Evolutionary conservation across 306 rosid genomes (phyloP), one percentile per base, ranked within the genome.

Genomic region (Alnus glutinosa): DNA sequence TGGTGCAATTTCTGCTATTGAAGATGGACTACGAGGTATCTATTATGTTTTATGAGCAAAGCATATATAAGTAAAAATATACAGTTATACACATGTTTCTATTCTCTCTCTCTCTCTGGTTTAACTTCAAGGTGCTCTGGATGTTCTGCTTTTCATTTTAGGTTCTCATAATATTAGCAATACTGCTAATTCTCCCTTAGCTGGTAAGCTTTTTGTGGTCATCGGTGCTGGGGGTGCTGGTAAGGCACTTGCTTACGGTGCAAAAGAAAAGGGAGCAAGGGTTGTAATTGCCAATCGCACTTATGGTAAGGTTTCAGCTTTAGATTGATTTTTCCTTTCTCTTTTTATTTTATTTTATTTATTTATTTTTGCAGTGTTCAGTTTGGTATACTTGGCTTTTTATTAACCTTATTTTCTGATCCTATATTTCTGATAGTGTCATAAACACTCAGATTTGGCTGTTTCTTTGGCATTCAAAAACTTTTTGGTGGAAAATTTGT

Each of bases 181-280:
- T 71, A 12, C 81, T 73, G 71, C 79, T 73, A 66, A 75, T 77
- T 92, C 98, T 1, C 97, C 94, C 71, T 89, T 95, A 86, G 92
- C 91, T 78, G 98, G 98, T 83, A 92, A 84, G 87, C 83, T 86
- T 61, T 88, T 95, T 82, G 89, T 92, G 82, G 94, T 95, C 83
- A 91, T 95, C 80, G 98, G 98, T 70, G 98, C 98, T 77, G 98
- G 98, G 84, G 98, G 98, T 49, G 97, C 97, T 30, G 97, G 93
- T 64, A 92, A 95, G 87, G 98, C 98, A 62, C 88, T 92, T 81
- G 98, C 98, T 70, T 95, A 89, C 83, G 98, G 98, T 83, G 98
- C 97, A 58, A 92, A 91, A 87, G 91, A 84, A 82, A 92, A 92
- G 83, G 98, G 98, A 71, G 96, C 98, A 57, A 87, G 89, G 87